Base-by-base conservation (phyloP, 192 early-diverging fungal species). In the Coemansia sp. region DNA sequence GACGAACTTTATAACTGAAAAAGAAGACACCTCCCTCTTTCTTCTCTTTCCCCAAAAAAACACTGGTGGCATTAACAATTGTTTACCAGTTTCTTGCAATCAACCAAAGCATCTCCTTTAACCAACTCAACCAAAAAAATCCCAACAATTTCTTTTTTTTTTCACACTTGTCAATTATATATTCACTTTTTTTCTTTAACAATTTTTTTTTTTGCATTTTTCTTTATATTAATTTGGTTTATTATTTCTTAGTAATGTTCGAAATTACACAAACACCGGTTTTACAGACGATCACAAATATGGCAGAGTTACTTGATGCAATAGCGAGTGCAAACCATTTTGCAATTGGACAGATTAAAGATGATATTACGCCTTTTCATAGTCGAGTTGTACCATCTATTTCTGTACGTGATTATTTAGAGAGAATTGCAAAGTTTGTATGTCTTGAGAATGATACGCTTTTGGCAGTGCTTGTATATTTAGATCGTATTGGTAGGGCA, bases 401-500 rank as follows among this genome's bases (percentile, higher is more conserved):
- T 55, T 78, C 84, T 2, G 70, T 91, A 21, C 75, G 76, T 25
- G 87, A 85, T 23, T 93, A 93, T 60, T 62, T 92, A 23, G 70
- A 76, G 25, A 84, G 90, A 2, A 88, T 92, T 51, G 72, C 86
- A 17, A 87, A 88, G 65, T 92, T 88, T 70, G 85, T 88, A 5
- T 85, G 86, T 14, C 85, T 89, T 60, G 81, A 82, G 25, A 91
- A 90, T 51, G 90, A 89, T 68, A 80, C 84, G 2, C 72, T 91
- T 21, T 66, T 92, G 1, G 83, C 88, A 1, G 75, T 90, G 0
- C 79, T 92, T n/a, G 86, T 92, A 5, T 92, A 91, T 68, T 83
- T 92, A 71, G 87, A 92, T 57, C 85, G 88, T 22, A 85, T 91
- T 33, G 78, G 83, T 11, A 53, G 75, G 4, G 59, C 67, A 22